These are phyloP conservation scores for Gaeumannomyces sp. DNA, from an alignment of 2,329 filamentous ascomycete genomes.

Conservation along the genomic window DNA sequence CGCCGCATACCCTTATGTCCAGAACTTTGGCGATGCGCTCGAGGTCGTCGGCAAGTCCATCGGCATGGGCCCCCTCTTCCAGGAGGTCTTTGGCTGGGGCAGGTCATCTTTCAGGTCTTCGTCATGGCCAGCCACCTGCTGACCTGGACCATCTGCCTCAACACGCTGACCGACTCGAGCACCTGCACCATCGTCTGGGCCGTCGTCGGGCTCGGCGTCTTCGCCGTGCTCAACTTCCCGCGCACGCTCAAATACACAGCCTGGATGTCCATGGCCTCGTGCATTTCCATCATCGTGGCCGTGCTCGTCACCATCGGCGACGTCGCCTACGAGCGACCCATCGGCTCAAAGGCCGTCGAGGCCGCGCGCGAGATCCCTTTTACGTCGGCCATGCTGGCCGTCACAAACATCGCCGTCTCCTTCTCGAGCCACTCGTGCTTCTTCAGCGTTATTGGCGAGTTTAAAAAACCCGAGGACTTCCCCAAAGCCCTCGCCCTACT, in stretches of 20 bases:
- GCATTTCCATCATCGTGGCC: constrained; percentile 52
- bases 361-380: constrained; percentile 35
- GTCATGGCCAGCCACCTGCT: constrained; percentile 65
- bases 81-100: constrained; percentile 53
- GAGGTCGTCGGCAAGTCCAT: constrained; percentile 43
- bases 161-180: constrained; percentile 51
- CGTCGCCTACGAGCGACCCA: constrained; percentile 41
- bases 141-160: constrained; percentile 61
- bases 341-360: constrained; percentile 28
- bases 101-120: constrained; percentile 58
- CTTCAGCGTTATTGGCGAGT: constrained; percentile 59
- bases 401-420: constrained; percentile 61
- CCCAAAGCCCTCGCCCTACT: constrained; percentile 39
- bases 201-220: constrained; percentile 52
- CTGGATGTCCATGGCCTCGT: constrained; percentile 53
- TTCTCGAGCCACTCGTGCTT: constrained; percentile 64
- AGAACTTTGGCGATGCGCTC: constrained; percentile 61
- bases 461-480: constrained; percentile 47
- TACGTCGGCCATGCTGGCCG: constrained; percentile 47
- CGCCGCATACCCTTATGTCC: constrained; percentile 60
- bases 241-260: constrained; percentile 57
- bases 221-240: constrained; percentile 52
- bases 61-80: constrained; percentile 45
- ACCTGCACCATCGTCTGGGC: constrained; percentile 60
- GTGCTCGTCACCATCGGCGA: constrained; percentile 59